Evolutionary conservation across 1,284 basidiomycete genomes (phyloP), one percentile per base, ranked within the genome.

Genomic region (Neolentinus lepideus): DNA sequence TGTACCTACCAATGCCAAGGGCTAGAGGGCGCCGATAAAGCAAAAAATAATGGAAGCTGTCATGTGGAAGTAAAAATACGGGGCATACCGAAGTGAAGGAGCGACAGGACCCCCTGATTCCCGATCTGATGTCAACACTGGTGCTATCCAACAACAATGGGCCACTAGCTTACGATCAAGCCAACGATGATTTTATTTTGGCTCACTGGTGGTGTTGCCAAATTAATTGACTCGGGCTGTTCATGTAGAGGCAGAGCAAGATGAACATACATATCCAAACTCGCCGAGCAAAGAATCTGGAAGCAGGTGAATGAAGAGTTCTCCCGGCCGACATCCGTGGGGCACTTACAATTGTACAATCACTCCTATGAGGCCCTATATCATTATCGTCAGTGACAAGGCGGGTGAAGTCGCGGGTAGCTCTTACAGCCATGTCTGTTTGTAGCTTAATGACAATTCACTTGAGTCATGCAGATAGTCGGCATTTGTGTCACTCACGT

Each of bases 351-450:
- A 57, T 59, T 69, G 64, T 9, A 67, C 66, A 24, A 66, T 63
- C 33, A 67, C 51, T 2, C 64, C 66, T 45, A 67, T 66, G 84
- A 33, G 89, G 90, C 57, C 91, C 88, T n/a, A n/a, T n/a, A n/a
- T n/a, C n/a, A n/a, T n/a, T n/a, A n/a, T n/a, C n/a, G n/a, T n/a
- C n/a, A n/a, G n/a, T n/a, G n/a, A n/a, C n/a, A n/a, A n/a, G n/a
- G n/a, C n/a, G n/a, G n/a, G n/a, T n/a, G n/a, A n/a, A n/a, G n/a
- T n/a, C n/a, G n/a, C n/a, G n/a, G n/a, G n/a, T n/a, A n/a, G n/a
- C n/a, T n/a, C n/a, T n/a, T n/a, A n/a, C n/a, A n/a, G 2, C 67
- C 48, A 69, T 59, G 52, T 68, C 67, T 43, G 66, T 64, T 62
- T 66, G 66, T 4, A 67, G 46, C 65, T 68, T 26, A 12, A 26